A percentile compares a stretch with the other conserved stretches of the same genome.
phyloP scores from a whole-genome alignment of 257 asterid genomes.

The Ophiorrhiza pumila region DNA sequence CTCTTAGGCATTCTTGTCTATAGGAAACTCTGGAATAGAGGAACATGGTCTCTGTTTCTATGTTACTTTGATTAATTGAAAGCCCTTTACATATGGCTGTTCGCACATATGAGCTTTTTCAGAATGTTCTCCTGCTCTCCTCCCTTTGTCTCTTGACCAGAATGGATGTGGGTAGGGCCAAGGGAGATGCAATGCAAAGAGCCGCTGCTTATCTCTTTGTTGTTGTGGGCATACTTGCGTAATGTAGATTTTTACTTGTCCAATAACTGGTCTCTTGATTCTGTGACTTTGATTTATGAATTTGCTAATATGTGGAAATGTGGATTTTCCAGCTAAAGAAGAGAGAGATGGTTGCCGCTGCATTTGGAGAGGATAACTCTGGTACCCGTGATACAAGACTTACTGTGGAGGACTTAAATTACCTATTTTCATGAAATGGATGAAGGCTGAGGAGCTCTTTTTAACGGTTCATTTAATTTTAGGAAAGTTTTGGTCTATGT shows the following conservation, averaged over 20 bases:
- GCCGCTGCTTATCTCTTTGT: not conserved
- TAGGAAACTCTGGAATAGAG: not conserved
- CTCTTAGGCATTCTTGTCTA: not conserved
- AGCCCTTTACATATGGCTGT: not conserved
- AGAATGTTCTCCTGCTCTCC: not conserved
- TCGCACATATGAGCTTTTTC: not conserved
- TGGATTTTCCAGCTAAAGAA: conserved; percentile 63
- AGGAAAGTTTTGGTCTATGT: conserved; percentile 10
- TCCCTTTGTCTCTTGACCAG: not conserved
- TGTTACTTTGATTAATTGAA: not conserved
- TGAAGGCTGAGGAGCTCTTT: conserved; percentile 2
- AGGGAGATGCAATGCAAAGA: not conserved
- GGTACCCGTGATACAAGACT: conserved; percentile 75
- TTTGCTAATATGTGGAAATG: conserved; percentile 10
- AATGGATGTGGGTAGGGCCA: not conserved
- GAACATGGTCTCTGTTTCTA: not conserved
- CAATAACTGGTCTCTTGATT: conserved; percentile 1
- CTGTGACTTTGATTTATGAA: not conserved
- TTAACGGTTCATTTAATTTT: conserved; percentile 10
- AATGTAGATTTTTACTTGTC: not conserved
- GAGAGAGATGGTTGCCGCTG: conserved; percentile 92
- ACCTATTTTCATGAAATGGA: conserved; percentile 52
- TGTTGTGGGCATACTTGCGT: not conserved
- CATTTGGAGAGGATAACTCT: conserved; percentile 87
- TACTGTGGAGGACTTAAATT: conserved; percentile 80